phyloP scores from a whole-genome alignment of 805 yeast species.

The Schizosaccharomyces osmophilus region DNA sequence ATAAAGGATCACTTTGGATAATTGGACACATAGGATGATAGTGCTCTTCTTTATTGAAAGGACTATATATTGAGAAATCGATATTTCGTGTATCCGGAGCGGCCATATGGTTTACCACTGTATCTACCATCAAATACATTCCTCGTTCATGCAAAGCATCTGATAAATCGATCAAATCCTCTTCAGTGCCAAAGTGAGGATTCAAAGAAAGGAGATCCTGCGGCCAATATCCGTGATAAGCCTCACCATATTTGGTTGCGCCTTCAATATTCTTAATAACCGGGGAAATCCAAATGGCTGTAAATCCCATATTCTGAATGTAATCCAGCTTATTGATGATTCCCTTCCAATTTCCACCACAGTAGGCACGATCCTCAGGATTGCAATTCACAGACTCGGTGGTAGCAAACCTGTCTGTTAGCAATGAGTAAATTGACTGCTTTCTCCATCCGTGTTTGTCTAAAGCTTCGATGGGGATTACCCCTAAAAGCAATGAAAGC shows the following conservation, averaged over 20 bases:
- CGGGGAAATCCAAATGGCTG: constrained; percentile 5
- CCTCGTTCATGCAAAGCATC: constrained; percentile 4
- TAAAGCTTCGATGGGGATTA: background rate
- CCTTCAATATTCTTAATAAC: constrained; percentile 3
- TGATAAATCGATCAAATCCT: constrained; percentile 1
- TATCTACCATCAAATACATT: constrained; percentile 5
- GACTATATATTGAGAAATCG: background rate
- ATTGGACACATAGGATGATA: constrained; percentile 3
- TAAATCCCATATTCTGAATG: constrained; percentile 5
- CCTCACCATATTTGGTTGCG: constrained; percentile 2
- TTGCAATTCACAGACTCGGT: constrained; percentile 1
- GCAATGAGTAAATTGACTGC: constrained; percentile 3
- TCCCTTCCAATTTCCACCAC: constrained; percentile 5
- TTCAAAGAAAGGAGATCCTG: background rate
- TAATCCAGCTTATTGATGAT: constrained; percentile 2
- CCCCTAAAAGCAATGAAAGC: background rate
- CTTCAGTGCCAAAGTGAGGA: constrained; percentile 2
- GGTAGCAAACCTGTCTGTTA: constrained; percentile 4
- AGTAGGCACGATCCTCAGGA: constrained; percentile 1
- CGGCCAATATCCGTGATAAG: constrained; percentile 4
- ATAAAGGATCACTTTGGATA: constrained; percentile 1
- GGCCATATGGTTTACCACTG: constrained; percentile 3
- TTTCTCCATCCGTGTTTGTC: constrained; percentile 1
- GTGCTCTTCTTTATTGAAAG: constrained; percentile 1
- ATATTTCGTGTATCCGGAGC: background rate